phyloP scores from a whole-genome alignment of 1,284 basidiomycete species.

The Irpex sp. region DNA sequence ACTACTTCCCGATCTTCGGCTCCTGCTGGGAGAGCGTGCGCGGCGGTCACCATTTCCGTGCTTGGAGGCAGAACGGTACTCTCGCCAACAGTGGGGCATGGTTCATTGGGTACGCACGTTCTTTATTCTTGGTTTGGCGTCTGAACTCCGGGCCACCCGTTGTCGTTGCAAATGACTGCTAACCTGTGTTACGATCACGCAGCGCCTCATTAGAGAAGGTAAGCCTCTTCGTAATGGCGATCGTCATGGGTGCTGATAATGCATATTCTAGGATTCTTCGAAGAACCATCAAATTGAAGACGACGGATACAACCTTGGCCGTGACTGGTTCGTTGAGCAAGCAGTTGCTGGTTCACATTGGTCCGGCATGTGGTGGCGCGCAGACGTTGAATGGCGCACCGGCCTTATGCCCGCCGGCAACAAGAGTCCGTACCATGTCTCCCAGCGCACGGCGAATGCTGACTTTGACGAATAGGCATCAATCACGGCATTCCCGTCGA shows the following conservation, averaged over 20 bases:
- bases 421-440: constrained; percentile 42
- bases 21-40: constrained; percentile 47
- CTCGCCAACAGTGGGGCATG: constrained; percentile 40
- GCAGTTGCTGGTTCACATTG: constrained; percentile 59
- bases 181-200: constrained; percentile 6
- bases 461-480: constrained; percentile 43
- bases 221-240: constrained; percentile 9
- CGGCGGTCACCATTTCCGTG: constrained; percentile 45
- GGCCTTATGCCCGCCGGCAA: constrained; percentile 64
- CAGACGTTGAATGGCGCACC: constrained; percentile 68
- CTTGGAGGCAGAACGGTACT: constrained; percentile 45
- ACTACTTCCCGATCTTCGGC: constrained; percentile 40
- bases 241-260: not conserved
- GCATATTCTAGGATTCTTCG: constrained; percentile 45
- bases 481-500: constrained; percentile 80
- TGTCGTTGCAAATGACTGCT: not conserved
- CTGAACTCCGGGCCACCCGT: not conserved
- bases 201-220: constrained; percentile 75
- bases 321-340: constrained; percentile 66
- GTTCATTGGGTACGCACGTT: constrained; percentile 39
- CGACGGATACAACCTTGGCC: constrained; percentile 75
- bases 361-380: constrained; percentile 65
- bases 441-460: constrained; percentile 1
- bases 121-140: not conserved
- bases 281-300: constrained; percentile 70